phyloP scores from a whole-genome alignment of 2,329 filamentous ascomycete genomes.

The Aspergillus carbonarius region DNA sequence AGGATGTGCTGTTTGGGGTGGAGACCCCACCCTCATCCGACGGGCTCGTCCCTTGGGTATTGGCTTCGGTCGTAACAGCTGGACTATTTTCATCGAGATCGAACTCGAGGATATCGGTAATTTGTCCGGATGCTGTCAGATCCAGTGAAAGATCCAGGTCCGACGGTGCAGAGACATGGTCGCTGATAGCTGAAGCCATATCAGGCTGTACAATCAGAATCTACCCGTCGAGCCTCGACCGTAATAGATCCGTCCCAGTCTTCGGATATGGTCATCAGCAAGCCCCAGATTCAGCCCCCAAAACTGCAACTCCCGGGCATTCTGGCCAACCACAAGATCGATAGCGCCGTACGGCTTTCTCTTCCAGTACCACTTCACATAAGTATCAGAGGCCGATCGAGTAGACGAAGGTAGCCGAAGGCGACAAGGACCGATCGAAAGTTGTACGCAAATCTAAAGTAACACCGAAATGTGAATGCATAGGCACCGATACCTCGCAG shows the following conservation, averaged over 20 bases:
- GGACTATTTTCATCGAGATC: constrained; percentile 1
- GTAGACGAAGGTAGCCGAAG: neutral
- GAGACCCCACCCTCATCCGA: constrained; percentile 11
- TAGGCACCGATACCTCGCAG: neutral
- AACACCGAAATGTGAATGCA: neutral
- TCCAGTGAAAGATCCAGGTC: constrained; percentile 23
- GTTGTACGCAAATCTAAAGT: neutral
- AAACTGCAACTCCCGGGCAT: constrained; percentile 10
- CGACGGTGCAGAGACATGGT: constrained; percentile 20
- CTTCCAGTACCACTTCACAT: constrained; percentile 2
- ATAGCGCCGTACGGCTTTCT: constrained; percentile 1
- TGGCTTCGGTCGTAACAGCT: neutral
- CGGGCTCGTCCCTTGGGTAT: constrained; percentile 4
- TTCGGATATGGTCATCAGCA: constrained; percentile 2
- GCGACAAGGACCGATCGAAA: neutral
- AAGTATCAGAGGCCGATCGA: neutral
- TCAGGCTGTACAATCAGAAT: neutral
- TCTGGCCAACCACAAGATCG: constrained; percentile 9
- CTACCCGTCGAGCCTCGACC: neutral
- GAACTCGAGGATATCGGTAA: constrained; percentile 6
- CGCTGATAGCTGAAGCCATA: constrained; percentile 21
- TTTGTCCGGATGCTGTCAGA: constrained; percentile 11
- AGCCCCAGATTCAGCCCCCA: constrained; percentile 12
- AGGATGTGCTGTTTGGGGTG: constrained; percentile 14
- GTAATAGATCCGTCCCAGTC: neutral